Base-by-base conservation (phyloP, 768 basidiomycete genomes). In the Lactarius evosmus region DNA sequence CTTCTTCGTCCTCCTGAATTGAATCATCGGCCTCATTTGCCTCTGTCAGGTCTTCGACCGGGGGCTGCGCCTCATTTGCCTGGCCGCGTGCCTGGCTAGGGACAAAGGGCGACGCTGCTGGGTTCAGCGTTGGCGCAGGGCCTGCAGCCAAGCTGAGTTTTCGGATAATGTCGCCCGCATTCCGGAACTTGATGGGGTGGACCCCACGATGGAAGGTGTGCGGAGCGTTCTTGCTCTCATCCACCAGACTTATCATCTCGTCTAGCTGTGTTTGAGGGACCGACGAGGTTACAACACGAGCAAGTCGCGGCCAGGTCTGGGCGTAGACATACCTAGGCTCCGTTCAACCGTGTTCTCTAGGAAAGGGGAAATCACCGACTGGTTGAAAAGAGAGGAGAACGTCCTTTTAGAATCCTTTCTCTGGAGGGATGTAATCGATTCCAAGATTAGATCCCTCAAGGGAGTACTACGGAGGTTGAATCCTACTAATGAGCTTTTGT, bases 321-420 rank as follows among this genome's bases (percentile, higher is more conserved):
- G 60, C 67, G 19, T 60, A 29, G 36, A 68, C 52, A 40, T 62
- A 68, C 19, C 66, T 66, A 34, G 9, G 6, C 5, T 44, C 33
- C 53, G 30, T 34, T 51, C 30, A 62, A 56, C 19, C 8, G 32
- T 12, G 2, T 22, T 44, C 49, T 29, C 19, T 14, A 3, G 1
- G 32, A 38, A 6, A 56, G 44, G 17, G n/a, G 22, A 11, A 4
- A 16, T 34, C 0, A 61, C 64, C 2, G 12, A 65, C 64, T 9
- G n/a, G 49, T 16, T 52, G 40, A 34, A 46, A 19, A 61, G 55
- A 12, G 55, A 17, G 9, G 55, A 52, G 29, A 65, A 61, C 50
- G 3, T 41, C 17, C 64, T 56, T 22, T 32, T 34, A 4, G 46
- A 1, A 14, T 61, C 64, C 32, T 34, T 65, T 57, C 22, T 60